Evolutionary conservation across 2,329 filamentous ascomycete species (phyloP), one percentile per base, ranked within the genome.

Genomic region (Stromatinia cepivora): DNA sequence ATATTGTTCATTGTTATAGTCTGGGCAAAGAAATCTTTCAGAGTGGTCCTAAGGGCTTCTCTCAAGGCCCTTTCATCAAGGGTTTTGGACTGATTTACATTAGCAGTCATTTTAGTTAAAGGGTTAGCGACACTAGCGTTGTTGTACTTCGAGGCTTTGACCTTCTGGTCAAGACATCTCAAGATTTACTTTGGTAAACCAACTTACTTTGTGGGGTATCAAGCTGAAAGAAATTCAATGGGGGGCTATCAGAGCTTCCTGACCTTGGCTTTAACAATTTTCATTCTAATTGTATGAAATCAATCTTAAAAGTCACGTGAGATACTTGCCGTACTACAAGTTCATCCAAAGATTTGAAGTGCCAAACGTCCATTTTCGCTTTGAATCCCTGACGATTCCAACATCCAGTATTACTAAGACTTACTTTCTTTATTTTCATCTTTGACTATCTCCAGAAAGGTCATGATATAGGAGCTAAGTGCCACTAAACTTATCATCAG

Each of bases 91-190:
- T 7, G 6, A 15, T 25, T 15, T n/a, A 25, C 22, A 28, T 25
- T 52, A 4, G 6, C 5, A 28, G 4, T 22, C 10, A 22, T 22
- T 52, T 52, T 15, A 34, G 5, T 64, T 42, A 52, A 58, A 64
- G 61, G 61, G 46, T 64, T 64, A 64, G 61, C 61, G 61, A 64
- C 61, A 42, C n/a, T 63, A 28, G 31, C 2, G 5, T 25, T 36
- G 8, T 62, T 36, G 8, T 62, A 2, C 11, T 36, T 62, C 10
- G 1, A 59, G 25, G 15, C 15, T 59, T 42, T 45, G 36, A 4
- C 17, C 11, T 36, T 56, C n/a, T 13, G 11, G 9, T 62, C 11
- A 62, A 20, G 7, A 36, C 1, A 9, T 52, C n/a, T 39, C 0
- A 3, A 15, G 1, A 13, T 3, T 6, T 20, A 28, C 17, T 28